These are phyloP conservation scores for Udeniomyces megalosporus DNA, from an alignment of 768 basidiomycete species.

Conservation along the genomic window DNA sequence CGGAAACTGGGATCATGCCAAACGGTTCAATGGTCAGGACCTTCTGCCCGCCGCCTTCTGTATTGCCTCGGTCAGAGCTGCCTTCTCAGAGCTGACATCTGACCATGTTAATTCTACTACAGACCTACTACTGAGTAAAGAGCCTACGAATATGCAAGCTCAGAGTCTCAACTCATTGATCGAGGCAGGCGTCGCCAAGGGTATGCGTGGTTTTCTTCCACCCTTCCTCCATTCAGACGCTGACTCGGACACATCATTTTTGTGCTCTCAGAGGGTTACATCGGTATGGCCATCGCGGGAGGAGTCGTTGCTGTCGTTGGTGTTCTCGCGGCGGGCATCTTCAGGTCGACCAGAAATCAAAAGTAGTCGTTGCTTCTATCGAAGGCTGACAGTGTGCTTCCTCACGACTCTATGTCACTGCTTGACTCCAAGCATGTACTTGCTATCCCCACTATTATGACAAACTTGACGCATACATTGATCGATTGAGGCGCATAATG, in stretches of 20 bases:
- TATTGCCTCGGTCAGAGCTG: no score
- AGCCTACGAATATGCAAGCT: constrained; percentile 84
- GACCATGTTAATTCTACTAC: background rate
- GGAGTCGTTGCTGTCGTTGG: constrained; percentile 69
- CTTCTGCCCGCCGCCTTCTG: background rate
- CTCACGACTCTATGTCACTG: no score
- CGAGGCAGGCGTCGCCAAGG: constrained; percentile 65
- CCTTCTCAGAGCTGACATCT: no score
- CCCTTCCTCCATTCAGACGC: background rate
- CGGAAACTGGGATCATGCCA: constrained; percentile 82
- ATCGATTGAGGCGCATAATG: background rate
- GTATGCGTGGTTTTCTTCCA: constrained; percentile 33
- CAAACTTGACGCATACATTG: background rate
- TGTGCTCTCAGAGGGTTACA: constrained; percentile 68
- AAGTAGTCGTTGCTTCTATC: no score
- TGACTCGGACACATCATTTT: background rate
- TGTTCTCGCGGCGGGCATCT: constrained; percentile 27
- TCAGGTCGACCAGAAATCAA: constrained; percentile 18
- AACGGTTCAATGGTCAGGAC: constrained; percentile 74
- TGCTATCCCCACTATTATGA: no score
- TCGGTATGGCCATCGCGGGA: constrained; percentile 90
- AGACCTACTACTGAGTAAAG: constrained; percentile 78
- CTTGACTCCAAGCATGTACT: no score
- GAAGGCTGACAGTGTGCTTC: no score
- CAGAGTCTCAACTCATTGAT: constrained; percentile 72